Percentiles rank a stretch among this genome's conserved stretches.
Conservation (phyloP, 192 early-diverging fungal species). For the Chytriomyces hyalinus region DNA sequence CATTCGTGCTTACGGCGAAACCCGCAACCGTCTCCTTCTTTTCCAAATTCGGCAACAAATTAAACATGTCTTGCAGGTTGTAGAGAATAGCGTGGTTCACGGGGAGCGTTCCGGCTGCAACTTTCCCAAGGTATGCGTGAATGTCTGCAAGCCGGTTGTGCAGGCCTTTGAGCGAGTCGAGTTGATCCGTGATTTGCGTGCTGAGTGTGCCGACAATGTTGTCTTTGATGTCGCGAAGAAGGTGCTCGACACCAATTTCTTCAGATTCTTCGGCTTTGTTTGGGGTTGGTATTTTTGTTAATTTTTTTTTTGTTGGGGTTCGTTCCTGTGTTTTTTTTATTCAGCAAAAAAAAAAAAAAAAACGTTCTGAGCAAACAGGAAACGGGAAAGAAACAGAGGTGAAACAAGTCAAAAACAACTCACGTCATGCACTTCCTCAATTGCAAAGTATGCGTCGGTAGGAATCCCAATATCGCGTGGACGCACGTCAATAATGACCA, state of each 20-base stretch:
- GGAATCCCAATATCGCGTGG: constrained; percentile 92
- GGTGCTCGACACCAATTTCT: constrained; percentile 99
- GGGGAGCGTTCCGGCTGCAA: constrained; percentile 84
- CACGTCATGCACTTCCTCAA: constrained; percentile 98
- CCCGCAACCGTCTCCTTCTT: constrained; percentile 77
- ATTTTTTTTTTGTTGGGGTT: constrained; percentile 93
- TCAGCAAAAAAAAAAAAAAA: constrained; percentile 14
- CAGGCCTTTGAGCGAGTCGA: constrained; percentile 89
- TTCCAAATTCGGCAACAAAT: constrained; percentile 90
- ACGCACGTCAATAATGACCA: constrained; percentile 97
- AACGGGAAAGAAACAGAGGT: not conserved
- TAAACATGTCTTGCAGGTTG: constrained; percentile 99
- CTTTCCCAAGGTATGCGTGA: constrained; percentile 84
- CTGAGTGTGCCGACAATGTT: constrained; percentile 93
- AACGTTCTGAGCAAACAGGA: not conserved
- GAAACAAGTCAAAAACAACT: constrained; percentile 11
- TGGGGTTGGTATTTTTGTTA: constrained; percentile 91
- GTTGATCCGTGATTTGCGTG: constrained; percentile 87
- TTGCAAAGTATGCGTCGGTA: constrained; percentile 95
- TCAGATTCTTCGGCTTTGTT: constrained; percentile 99
- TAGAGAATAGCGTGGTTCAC: constrained; percentile 97
- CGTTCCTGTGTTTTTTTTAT: constrained; percentile 72
- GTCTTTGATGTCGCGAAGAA: constrained; percentile 98
- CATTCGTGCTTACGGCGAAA: constrained; percentile 94
- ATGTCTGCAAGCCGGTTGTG: constrained; percentile 86